These are phyloP conservation scores for Biscogniauxia mediterranea DNA, from an alignment of 2,329 filamentous ascomycete genomes.

Conservation along the genomic window DNA sequence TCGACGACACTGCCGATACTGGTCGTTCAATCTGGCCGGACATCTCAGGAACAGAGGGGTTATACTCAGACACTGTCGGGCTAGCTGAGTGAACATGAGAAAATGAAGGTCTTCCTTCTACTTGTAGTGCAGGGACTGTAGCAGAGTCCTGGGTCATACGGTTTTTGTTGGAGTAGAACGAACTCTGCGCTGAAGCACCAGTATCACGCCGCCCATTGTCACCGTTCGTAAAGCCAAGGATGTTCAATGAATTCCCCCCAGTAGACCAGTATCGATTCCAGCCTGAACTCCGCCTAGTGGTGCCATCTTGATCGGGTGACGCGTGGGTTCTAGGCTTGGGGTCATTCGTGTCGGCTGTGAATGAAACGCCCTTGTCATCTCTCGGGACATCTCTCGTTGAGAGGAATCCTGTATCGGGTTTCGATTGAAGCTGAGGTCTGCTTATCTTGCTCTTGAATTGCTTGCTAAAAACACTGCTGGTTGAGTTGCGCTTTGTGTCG, in stretches of 20 bases:
- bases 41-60: slow-evolving; percentile 53
- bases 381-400: not conserved
- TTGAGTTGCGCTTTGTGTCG: slow-evolving; percentile 51
- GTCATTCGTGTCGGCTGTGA: slow-evolving; percentile 20
- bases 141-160: slow-evolving; percentile 65
- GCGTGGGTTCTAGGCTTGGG: slow-evolving; percentile 36
- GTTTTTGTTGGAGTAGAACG: slow-evolving; percentile 51
- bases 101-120: slow-evolving; percentile 62
- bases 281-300: slow-evolving; percentile 62
- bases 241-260: slow-evolving; percentile 66
- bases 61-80: slow-evolving; percentile 64
- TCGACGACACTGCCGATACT: slow-evolving; percentile 51
- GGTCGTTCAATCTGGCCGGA: slow-evolving; percentile 61
- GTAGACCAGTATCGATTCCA: slow-evolving; percentile 80
- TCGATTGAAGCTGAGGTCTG: slow-evolving; percentile 56
- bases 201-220: slow-evolving; percentile 46
- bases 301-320: slow-evolving; percentile 38
- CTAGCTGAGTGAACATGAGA: slow-evolving; percentile 67
- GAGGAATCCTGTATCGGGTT: slow-evolving; percentile 29
- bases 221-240: slow-evolving; percentile 56
- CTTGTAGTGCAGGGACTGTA: slow-evolving; percentile 65
- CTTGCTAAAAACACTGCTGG: slow-evolving; percentile 58
- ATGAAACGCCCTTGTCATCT: slow-evolving; percentile 21
- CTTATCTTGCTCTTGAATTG: slow-evolving; percentile 62
- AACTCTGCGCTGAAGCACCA: slow-evolving; percentile 54